Evolutionary conservation across 2,329 filamentous ascomycete genomes (phyloP), one percentile per base, ranked within the genome.

Genomic region (Fusarium sp.): DNA sequence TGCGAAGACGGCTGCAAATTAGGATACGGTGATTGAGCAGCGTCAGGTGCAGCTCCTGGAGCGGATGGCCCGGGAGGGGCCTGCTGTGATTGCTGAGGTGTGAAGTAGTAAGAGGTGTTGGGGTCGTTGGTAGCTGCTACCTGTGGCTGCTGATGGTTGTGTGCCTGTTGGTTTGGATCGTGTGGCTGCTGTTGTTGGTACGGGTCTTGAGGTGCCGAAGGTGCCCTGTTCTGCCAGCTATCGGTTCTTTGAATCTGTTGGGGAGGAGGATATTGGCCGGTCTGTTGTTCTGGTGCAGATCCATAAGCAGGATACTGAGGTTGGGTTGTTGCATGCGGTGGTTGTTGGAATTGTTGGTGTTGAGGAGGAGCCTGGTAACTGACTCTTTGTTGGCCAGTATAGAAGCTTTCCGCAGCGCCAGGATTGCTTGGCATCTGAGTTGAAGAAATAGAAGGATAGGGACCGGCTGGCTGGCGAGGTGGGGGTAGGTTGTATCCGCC

Each of bases 371-470:
- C 82, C 55, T 87, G 86, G 80, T 86, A 85, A 40, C 83, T 82
- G 16, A 78, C 76, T 44, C 78, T 83, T 44, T 87, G 82, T 71
- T 90, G 91, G 38, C 89, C 88, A 16, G 89, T 92, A 78, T 98
- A 98, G 78, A 92, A 98, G 79, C 85, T 95, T 77, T 98, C 94
- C 12, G 90, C 89, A 2, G 86, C 87, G 13, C 85, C 84, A 27
- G 82, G 79, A 66, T 82, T 80, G 46, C 75, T 80, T 15, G 86
- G 80, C 13, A 83, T 80, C 64, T 85, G 85, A 10, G 34, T 38
- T 38, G 87, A 80, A 25, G 89, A 84, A 58, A 97, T 86, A 6
- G 88, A 87, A 12, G 94, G 91, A 77, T 97, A 97, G 16, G 92
- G 86, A 55, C 85, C 87, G 8, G 87, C 79, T 12, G 87, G 80